phyloP scores from a whole-genome alignment of 805 yeast species.

The Hanseniaspora pseudoguilliermondii region DNA sequence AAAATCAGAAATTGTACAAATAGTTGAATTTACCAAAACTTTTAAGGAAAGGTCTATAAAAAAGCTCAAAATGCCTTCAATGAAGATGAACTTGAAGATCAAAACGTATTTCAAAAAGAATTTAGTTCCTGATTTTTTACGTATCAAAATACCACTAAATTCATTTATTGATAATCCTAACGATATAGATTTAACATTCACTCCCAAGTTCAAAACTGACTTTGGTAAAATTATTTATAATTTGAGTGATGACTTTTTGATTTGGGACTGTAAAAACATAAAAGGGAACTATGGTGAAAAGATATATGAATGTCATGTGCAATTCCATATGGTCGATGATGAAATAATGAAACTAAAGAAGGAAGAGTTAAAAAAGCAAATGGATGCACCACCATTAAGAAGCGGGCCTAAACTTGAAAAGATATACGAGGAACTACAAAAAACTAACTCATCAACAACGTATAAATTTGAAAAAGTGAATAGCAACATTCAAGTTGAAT shows the following conservation, averaged over 20 bases:
- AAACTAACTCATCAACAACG: not conserved
- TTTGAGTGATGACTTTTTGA: constrained; percentile 52
- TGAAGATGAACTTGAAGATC: constrained; percentile 22
- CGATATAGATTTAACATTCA: constrained; percentile 32
- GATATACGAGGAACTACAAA: constrained; percentile 25
- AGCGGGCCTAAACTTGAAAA: constrained; percentile 25
- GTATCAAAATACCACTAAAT: constrained; percentile 24
- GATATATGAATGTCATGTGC: constrained; percentile 43
- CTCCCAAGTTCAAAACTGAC: constrained; percentile 58
- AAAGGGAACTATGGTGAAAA: constrained; percentile 44
- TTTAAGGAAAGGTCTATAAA: not conserved
- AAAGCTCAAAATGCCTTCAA: constrained; percentile 20
- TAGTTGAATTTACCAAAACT: not conserved
- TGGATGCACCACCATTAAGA: constrained; percentile 31
- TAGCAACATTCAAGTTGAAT: constrained; percentile 35
- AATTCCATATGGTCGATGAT: constrained; percentile 29
- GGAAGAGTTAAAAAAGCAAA: constrained; percentile 23
- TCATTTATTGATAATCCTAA: constrained; percentile 27
- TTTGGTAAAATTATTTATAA: constrained; percentile 59
- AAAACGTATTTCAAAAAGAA: constrained; percentile 28
- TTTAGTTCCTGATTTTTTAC: constrained; percentile 25
- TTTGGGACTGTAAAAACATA: constrained; percentile 60
- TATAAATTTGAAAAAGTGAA: not conserved
- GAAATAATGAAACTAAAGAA: constrained; percentile 18
- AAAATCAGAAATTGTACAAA: constrained; percentile 27